These are phyloP conservation scores for Cardamine chenopodiifolia DNA, from an alignment of 345 rosid species.

Conservation along the genomic window DNA sequence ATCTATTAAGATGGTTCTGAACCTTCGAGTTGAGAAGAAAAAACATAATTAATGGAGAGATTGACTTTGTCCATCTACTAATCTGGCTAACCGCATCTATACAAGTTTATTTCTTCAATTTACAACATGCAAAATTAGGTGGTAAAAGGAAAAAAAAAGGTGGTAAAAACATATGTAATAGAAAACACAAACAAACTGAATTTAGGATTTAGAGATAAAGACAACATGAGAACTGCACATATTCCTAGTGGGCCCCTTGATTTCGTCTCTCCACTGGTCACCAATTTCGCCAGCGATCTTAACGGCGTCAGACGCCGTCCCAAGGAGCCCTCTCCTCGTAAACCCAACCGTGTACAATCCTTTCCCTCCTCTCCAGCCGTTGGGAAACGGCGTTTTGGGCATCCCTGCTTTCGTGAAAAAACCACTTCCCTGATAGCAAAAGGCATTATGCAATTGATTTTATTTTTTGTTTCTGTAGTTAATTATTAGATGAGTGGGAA, in stretches of 20 bases:
- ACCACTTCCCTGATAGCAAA: constrained; percentile 52
- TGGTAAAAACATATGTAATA: background rate
- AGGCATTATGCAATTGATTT: background rate
- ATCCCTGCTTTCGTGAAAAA: constrained; percentile 78
- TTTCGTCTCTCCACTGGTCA: constrained; percentile 53
- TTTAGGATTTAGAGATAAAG: constrained; percentile 38
- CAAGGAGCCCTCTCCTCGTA: constrained; percentile 78
- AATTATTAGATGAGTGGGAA: constrained; percentile 1
- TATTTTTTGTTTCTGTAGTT: background rate
- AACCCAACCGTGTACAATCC: constrained; percentile 90
- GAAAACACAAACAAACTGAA: background rate
- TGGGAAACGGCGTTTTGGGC: constrained; percentile 77
- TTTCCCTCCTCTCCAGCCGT: constrained; percentile 78
- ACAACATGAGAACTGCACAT: constrained; percentile 51
- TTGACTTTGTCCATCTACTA: constrained; percentile 3
- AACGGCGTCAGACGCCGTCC: constrained; percentile 73
- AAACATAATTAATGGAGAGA: background rate
- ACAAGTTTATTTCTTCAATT: constrained; percentile 34
- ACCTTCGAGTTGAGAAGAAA: background rate
- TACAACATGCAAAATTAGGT: constrained; percentile 38
- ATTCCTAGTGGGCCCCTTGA: constrained; percentile 34
- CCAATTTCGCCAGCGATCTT: constrained; percentile 67
- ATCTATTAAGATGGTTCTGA: too few relatives aligned
- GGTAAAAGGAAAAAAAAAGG: too few relatives aligned
- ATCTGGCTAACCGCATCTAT: constrained; percentile 15